Base-by-base conservation (phyloP, 495 filamentous ascomycete species). In the Aspergillus sclerotiicarbonarius region DNA sequence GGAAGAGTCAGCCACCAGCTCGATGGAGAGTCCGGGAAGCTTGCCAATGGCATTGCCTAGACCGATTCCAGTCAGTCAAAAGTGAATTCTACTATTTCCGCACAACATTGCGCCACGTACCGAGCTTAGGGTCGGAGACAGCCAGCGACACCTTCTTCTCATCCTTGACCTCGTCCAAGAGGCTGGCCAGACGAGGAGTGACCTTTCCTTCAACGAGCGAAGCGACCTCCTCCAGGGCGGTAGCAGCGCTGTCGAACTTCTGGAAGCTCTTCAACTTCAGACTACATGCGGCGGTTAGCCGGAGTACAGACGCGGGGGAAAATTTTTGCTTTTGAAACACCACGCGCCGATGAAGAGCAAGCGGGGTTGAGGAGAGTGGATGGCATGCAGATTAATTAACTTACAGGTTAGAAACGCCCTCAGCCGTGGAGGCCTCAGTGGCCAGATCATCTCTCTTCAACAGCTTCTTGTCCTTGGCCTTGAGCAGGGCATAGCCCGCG, bases 391-490 rank as follows among this genome's bases (percentile, higher is more conserved):
- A 56, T 48, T n/a, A 31, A 37, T 29, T 53, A 12, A 44, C 90
- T 78, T 82, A 96, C 91, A 96, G 77, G 64, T 88, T 90, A 64
- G 87, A 88, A 51, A 95, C 85, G 66, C 90, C 90, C 75, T 98
- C 91, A 29, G 90, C 86, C 41, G 88, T 90, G 31, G 84, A 81
- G 45, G 88, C 82, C 68, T 96, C 87, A 43, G 84, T 81, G 29
- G 81, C 76, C 60, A 96, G 68, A 67, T 90, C 84, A 72, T 91
- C 88, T 61, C 85, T 85, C 77, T 96, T 92, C 53, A 99, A 81
- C 43, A 98, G 82, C 82, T 96, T 98, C 83, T 96, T 96, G 86
- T 96, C 92, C 73, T 89, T 90, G 29, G 95, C 90, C 79, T 99
- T 98, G 79, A 98, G 90, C 67, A 98, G 84, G 70, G 92, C 95